Conservation (phyloP, 352 stramenopile species). For the Aphanomyces euteiches region DNA sequence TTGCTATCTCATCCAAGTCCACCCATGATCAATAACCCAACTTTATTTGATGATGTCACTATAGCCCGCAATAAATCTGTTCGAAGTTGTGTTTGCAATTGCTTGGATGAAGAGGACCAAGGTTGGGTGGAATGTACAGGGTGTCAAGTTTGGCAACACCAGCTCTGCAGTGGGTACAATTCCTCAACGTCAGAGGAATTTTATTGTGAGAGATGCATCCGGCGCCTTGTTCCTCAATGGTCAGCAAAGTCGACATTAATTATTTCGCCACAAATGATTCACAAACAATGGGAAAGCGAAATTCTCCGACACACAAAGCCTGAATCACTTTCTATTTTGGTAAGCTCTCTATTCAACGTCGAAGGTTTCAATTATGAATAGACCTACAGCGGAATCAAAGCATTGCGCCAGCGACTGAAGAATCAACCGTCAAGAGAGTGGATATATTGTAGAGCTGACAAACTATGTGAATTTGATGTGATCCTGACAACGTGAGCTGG, state of each 20-base stretch:
- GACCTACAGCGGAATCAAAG: conserved; percentile 54
- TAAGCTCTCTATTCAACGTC: conserved; percentile 15
- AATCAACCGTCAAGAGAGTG: conserved; percentile 45
- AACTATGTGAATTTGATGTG: conserved; percentile 81
- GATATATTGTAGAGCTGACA: conserved; percentile 49
- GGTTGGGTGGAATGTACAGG: conserved; percentile 53
- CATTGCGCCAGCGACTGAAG: conserved; percentile 39
- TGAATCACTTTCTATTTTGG: conserved; percentile 46
- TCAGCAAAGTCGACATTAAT: conserved; percentile 87
- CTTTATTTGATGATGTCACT: neutral
- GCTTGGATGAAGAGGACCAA: conserved; percentile 34
- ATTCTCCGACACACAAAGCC: conserved; percentile 71
- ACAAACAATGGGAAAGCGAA: conserved; percentile 88
- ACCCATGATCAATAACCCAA: neutral
- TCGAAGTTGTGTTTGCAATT: conserved; percentile 57
- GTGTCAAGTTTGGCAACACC: conserved; percentile 60
- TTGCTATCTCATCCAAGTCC: conserved; percentile 51
- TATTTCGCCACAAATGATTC: conserved; percentile 87
- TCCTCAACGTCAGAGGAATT: conserved; percentile 32
- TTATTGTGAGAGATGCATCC: conserved; percentile 64
- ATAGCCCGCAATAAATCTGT: conserved; percentile 12
- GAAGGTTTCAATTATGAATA: conserved; percentile 4
- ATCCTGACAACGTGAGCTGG: conserved; percentile 74
- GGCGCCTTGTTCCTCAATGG: conserved; percentile 39
- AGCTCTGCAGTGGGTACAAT: conserved; percentile 51